Base-by-base conservation (phyloP, 2,329 filamentous ascomycete species). In the Lithohypha guttulata region DNA sequence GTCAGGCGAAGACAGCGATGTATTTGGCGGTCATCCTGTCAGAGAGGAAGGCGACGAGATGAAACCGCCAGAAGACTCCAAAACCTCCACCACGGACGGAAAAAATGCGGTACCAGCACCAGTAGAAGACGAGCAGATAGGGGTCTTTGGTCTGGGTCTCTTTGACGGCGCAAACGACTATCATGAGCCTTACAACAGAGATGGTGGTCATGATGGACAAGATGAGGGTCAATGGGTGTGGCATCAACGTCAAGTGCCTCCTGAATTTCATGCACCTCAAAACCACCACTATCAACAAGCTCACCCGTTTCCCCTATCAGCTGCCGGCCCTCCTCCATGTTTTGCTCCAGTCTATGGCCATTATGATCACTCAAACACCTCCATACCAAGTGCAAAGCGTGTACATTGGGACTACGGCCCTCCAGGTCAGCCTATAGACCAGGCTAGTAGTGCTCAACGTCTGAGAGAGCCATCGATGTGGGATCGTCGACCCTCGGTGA, bases 1-100 rank as follows among this genome's bases (percentile, higher is more conserved):
- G 19, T 48, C 51, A 5, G 43, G 37, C n/a, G 46, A 42, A 33
- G 46, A 51, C 22, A 51, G 50, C 31, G 42, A 41, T 23, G 22
- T 45, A 6, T 23, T 50, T 32, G 40, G 32, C 25, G 35, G 32
- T 43, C 32, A 34, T 32, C 46, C 34, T 33, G 46, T 10, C 39
- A 47, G 19, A 28, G 28, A 14, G 2, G 14, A 21, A 6, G 26
- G 25, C 23, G 29, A 31, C 6, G 31, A 33, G 10, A 46, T 42
- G 3, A 33, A n/a, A 21, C 15, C 35, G 21, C 22, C 17, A 7
- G 25, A 35, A 15, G 19, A 28, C 10, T 9, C 13, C 10, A 17
- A 27, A 2, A n/a, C n/a, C n/a, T n/a, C n/a, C n/a, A n/a, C n/a
- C n/a, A n/a, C n/a, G n/a, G n/a, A n/a, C n/a, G n/a, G n/a, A n/a